phyloP scores from a whole-genome alignment of 2,329 filamentous ascomycete species.

The Fusarium sarcochroum region DNA sequence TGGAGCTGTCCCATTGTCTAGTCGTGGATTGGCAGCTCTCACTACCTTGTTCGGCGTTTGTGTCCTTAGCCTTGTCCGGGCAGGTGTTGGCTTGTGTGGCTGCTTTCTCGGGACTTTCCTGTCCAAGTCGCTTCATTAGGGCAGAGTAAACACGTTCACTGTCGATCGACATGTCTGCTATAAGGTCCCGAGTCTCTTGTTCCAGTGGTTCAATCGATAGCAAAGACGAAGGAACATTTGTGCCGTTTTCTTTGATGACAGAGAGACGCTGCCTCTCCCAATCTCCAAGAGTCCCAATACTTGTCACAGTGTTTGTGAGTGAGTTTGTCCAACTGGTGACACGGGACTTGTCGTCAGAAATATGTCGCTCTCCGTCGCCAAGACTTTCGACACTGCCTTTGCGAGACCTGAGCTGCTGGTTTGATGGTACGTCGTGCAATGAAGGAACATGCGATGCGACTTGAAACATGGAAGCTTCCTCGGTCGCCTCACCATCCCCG shows the following conservation, averaged over 20 bases:
- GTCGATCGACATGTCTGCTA: conserved; percentile 58
- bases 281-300: conserved; percentile 56
- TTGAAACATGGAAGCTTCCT: conserved; percentile 62
- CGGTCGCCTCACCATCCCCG: conserved; percentile 53
- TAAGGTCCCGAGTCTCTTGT: conserved; percentile 37
- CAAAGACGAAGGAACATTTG: conserved; percentile 56
- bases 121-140: conserved; percentile 69
- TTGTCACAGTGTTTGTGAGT: conserved; percentile 68
- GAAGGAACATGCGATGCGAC: conserved; percentile 66
- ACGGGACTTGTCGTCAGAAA: conserved; percentile 69
- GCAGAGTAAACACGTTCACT: conserved; percentile 74
- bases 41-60: neutral
- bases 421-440: conserved; percentile 62
- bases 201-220: conserved; percentile 35
- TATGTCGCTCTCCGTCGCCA: conserved; percentile 55
- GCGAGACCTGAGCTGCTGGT: conserved; percentile 64
- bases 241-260: conserved; percentile 71
- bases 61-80: conserved; percentile 10
- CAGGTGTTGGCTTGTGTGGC: neutral
- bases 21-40: conserved; percentile 4
- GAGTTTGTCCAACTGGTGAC: conserved; percentile 82
- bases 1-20: conserved; percentile 45
- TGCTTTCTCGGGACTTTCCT: conserved; percentile 49
- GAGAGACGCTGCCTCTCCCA: conserved; percentile 72
- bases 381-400: conserved; percentile 69